phyloP scores from a whole-genome alignment of 164 flowering plant genomes.

The Tinospora cordifolia region DNA sequence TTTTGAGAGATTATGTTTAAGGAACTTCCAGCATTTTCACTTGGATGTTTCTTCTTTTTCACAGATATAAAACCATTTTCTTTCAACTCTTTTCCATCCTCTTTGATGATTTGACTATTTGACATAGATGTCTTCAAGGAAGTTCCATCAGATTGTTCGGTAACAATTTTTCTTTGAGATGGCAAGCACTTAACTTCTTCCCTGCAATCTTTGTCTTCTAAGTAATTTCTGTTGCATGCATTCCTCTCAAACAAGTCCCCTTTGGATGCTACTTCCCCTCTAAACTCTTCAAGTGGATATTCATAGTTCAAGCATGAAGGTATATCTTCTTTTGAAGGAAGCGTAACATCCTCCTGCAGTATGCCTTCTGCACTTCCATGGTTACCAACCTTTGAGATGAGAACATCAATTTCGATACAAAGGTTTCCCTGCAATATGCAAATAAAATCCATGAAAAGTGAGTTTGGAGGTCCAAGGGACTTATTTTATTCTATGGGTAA shows the following conservation, averaged over 20 bases:
- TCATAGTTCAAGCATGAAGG: conserved; percentile 7
- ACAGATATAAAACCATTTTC: conserved; percentile 42
- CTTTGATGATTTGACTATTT: conserved; percentile 19
- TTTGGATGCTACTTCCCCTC: neutral
- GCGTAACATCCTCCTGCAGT: neutral
- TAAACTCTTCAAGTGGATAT: neutral
- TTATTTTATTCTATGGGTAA: too few relatives aligned
- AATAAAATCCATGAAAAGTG: neutral
- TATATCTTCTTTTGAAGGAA: neutral
- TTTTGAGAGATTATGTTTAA: conserved; percentile 4
- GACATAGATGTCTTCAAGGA: conserved; percentile 4
- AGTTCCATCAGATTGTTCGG: neutral
- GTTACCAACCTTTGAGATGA: conserved; percentile 1
- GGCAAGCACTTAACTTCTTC: conserved; percentile 7
- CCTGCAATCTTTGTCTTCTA: neutral
- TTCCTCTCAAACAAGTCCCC: neutral
- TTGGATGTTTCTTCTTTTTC: conserved; percentile 22
- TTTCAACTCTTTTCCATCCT: conserved; percentile 11
- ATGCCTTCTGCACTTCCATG: conserved; percentile 10
- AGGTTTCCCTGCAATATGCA: conserved; percentile 18
- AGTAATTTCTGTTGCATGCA: neutral
- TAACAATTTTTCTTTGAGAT: neutral
- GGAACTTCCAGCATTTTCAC: conserved; percentile 12
- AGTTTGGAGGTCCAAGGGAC: neutral
- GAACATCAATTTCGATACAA: neutral